Base-by-base conservation (phyloP, 176 grass and related monocot species). In the Typha latifolia region DNA sequence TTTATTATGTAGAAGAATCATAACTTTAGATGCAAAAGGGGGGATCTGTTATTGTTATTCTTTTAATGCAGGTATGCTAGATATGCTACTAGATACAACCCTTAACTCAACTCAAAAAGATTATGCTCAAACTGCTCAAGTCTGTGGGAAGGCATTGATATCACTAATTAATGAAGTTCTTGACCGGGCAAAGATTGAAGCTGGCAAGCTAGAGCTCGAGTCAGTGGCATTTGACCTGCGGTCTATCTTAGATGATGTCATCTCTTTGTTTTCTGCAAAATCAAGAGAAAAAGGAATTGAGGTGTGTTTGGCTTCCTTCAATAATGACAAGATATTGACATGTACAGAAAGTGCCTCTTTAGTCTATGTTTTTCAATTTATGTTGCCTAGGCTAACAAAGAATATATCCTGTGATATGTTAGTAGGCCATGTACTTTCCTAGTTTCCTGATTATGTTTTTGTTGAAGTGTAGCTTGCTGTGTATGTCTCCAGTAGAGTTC, bases 111-210 rank as follows among this genome's bases (percentile, higher is more conserved):
- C 84, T 49, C 94, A 99, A 50, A 85, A 74, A 34, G 94, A 99
- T 82, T 99, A 74, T 83, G 86, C 94, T 1, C 89, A 93, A 84
- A 99, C 94, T 70, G 94, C 89, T 78, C 94, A 93, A 64, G 62
- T 77, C 21, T 99, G 94, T 67, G 94, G 94, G 82, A 99, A 89
- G 43, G 79, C 86, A 32, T 79, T 99, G 59, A 90, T 99, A 67
- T 93, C 86, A 55, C 74, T 99, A 49, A 99, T 99, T 18, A 99
- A 99, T 59, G 86, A 93, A 85, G 94, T 99, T 29, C 94, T 93
- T 78, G 94, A 99, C 78, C 78, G 94, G 64, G 94, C 94, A 12
- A 99, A 99, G 73, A 99, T 99, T 80, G 89, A 99, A 82, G 89
- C 89, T 68, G 73, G 79, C 15, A 99, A 87, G 48, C 71, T 99